Evolutionary conservation across 352 stramenopile species (phyloP), one percentile per base, ranked within the genome.

Genomic region (Phytopythium sindhum): DNA sequence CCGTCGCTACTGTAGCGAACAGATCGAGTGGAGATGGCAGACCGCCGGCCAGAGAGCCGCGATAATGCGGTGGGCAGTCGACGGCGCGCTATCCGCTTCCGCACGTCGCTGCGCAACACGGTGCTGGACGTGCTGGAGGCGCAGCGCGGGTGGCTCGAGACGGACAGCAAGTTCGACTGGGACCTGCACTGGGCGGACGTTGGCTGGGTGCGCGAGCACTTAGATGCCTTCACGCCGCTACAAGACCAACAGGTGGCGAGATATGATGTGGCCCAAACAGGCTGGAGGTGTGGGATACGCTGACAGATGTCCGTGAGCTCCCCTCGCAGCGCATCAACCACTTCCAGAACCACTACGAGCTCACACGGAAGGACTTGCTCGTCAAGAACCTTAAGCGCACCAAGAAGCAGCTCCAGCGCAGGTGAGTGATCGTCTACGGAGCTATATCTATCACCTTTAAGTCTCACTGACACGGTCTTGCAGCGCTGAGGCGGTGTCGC

Each of bases 331-430:
- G 91, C 23, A 82, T 98, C 24, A 98, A 97, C 61, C 95, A 98
- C 68, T 98, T 85, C 52, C 83, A 85, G 29, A 96, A 95, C 64
- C 17, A 47, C 35, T 33, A 37, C 24, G 31, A 95, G 76, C 66
- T 98, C 19, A 98, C 90, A 60, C 77, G 94, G 9, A 98, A 98
- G 66, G 93, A 98, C 65, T 73, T 97, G 2, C 82, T 98, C 60
- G 96, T 97, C 62, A 98, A 98, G 72, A 98, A 98, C 70, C 76
- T 98, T 44, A 98, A 98, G 72, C 84, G 91, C 21, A 73, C 74
- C 33, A 94, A 90, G 62, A 75, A 84, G 35, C 80, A 87, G 70
- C 86, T 88, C 65, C 82, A 95, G 61, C 48, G 48, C 48, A 55
- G 48, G 60, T 28, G 29, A 6, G n/a, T 35, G 28, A 72, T 79